Evolutionary conservation across 192 early-diverging fungal genomes (phyloP).

Genomic region (Coemansia sp.): DNA sequence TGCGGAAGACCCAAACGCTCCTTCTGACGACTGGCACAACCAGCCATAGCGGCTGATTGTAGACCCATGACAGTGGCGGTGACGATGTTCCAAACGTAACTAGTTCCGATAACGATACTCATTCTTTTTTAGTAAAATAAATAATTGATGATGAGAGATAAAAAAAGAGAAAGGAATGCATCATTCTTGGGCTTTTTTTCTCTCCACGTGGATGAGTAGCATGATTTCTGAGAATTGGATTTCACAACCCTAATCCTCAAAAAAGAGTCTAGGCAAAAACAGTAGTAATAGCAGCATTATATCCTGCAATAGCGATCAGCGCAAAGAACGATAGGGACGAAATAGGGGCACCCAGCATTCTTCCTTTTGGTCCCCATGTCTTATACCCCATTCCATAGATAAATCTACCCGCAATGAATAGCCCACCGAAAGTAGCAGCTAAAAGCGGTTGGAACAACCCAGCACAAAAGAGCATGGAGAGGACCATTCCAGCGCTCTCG

Average conservation of each 20-base stretch:
- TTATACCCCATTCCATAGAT: constrained; percentile 37
- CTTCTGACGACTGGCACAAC: constrained; percentile 42
- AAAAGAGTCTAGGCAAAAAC: constrained; percentile 18
- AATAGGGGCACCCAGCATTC: constrained; percentile 26
- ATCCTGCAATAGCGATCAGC: constrained; percentile 19
- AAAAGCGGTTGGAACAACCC: constrained; percentile 48
- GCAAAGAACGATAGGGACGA: constrained; percentile 16
- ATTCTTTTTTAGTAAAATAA: constrained; percentile 13
- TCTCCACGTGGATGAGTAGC: too few relatives aligned
- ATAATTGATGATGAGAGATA: neutral
- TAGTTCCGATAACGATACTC: constrained; percentile 52
- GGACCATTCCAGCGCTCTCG: constrained; percentile 37
- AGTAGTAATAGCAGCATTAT: constrained; percentile 20
- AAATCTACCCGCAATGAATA: constrained; percentile 38
- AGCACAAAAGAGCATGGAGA: constrained; percentile 26
- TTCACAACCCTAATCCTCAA: neutral
- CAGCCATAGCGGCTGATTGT: constrained; percentile 39
- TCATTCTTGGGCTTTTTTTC: too few relatives aligned
- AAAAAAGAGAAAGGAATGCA: neutral
- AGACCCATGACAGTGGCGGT: constrained; percentile 49
- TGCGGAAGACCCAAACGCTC: constrained; percentile 35
- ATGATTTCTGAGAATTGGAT: too few relatives aligned
- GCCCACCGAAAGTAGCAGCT: constrained; percentile 25
- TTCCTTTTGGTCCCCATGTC: constrained; percentile 24
- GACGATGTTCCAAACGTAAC: constrained; percentile 54